Evolutionary conservation across 1,139 yeast genomes (phyloP), one percentile per base, ranked within the genome.

Genomic region (Yamadazyma triangularis): DNA sequence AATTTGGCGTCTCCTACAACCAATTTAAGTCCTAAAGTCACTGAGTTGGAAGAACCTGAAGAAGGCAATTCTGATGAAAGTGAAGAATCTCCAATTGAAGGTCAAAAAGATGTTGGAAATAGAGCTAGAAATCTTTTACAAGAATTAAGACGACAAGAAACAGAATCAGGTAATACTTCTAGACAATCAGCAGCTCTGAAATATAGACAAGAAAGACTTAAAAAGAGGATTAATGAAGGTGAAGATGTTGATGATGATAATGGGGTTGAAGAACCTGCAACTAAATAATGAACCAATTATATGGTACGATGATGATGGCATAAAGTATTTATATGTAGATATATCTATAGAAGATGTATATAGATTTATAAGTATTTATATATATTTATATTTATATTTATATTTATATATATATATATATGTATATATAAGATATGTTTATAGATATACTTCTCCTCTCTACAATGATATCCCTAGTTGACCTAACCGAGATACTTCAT

Each of bases 41-140:
- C n/a, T n/a, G n/a, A n/a, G n/a, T n/a, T n/a, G n/a, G n/a, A n/a
- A n/a, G n/a, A n/a, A n/a, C 14, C 22, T 14, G 7, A 15, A 14
- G 14, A 6, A 11, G 27, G 13, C 10, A 11, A 12, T 8, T 6
- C 5, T 23, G 25, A 11, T 12, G 6, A 7, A 4, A 15, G 25
- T 8, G 23, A 20, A 8, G 33, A 34, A 30, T 14, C 31, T 10
- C 38, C 34, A n/a, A n/a, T n/a, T n/a, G 44, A 31, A 8, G 43
- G 33, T 3, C 56, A 62, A 4, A 68, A 53, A 24, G 79, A 74
- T 42, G 66, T 77, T 15, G 79, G 79, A 3, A 65, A 68, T 4
- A 62, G 87, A 34, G 87, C 87, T 0, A 60, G 83, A 42, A 70
- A 64, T 40, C 61, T 79, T 38, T 61, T 79, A 19, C 73, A 70